phyloP scores from a whole-genome alignment of 306 rosid genomes.

The Medicago lupulina region DNA sequence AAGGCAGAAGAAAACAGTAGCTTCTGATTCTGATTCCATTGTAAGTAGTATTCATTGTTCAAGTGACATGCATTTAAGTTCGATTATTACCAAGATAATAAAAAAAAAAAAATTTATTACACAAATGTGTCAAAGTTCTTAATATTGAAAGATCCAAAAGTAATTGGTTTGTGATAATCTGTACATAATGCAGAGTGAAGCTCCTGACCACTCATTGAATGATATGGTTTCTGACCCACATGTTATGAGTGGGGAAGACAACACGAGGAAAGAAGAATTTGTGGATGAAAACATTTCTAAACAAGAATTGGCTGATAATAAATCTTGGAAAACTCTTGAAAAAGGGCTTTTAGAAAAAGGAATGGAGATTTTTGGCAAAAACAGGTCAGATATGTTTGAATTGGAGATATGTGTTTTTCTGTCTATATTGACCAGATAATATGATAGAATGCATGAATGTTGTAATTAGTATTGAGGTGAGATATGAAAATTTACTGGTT shows the following conservation, averaged over 20 bases:
- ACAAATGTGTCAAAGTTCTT: conserved; percentile 51
- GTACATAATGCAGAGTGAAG: conserved; percentile 58
- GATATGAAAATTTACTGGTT: conserved; percentile 16
- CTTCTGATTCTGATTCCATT: conserved; percentile 83
- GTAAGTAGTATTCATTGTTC: conserved; percentile 64
- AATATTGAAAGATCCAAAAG: conserved; percentile 54
- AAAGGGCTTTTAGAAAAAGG: conserved; percentile 92
- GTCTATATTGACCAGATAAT: not conserved
- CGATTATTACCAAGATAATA: conserved; percentile 47
- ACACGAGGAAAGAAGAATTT: conserved; percentile 69
- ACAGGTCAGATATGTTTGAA: conserved; percentile 68
- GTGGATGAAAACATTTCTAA: conserved; percentile 71
- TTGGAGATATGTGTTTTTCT: conserved; percentile 32
- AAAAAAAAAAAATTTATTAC: conserved; percentile 52
- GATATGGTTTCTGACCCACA: conserved; percentile 64
- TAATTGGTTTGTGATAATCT: conserved; percentile 45
- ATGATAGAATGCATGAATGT: conserved; percentile 9
- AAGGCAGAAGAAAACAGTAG: conserved; percentile 77
- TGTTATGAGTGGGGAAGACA: conserved; percentile 67
- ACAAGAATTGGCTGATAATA: conserved; percentile 68
- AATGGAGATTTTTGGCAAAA: conserved; percentile 85
- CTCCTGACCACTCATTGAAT: conserved; percentile 61
- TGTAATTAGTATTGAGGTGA: conserved; percentile 16
- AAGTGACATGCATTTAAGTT: conserved; percentile 54
- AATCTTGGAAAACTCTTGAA: conserved; percentile 88